Percentiles rank a stretch among this genome's conserved stretches.
phyloP scores from a whole-genome alignment of 1,284 basidiomycete genomes.

The Austroboletus niveus region DNA sequence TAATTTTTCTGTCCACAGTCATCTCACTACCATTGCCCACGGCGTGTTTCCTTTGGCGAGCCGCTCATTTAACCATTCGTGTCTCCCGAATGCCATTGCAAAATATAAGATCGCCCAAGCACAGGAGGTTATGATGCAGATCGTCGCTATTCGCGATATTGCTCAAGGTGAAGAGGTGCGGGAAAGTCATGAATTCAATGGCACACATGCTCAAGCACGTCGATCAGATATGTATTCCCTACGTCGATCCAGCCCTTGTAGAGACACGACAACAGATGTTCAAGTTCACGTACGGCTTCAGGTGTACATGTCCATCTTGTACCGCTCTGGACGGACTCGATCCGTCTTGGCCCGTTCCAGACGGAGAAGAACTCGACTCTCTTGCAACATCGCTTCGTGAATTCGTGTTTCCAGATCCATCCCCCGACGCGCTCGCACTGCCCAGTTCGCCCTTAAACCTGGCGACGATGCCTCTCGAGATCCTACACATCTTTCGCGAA shows the following conservation, averaged over 20 bases:
- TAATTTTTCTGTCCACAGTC: conserved; percentile 72
- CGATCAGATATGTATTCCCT: conserved; percentile 64
- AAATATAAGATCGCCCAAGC: conserved; percentile 49
- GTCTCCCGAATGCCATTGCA: conserved; percentile 66
- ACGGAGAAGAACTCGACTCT: conserved; percentile 15
- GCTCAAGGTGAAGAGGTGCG: conserved; percentile 59
- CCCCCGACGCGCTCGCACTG: conserved; percentile 15
- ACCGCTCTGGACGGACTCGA: conserved; percentile 39
- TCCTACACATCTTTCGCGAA: conserved; percentile 51
- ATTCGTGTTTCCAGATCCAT: conserved; percentile 35
- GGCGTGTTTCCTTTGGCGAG: conserved; percentile 73
- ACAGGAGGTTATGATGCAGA: conserved; percentile 51
- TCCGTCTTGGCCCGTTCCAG: conserved; percentile 13
- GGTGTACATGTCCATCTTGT: conserved; percentile 60
- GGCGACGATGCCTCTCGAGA: conserved; percentile 37
- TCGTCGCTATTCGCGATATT: conserved; percentile 61
- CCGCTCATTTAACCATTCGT: conserved; percentile 75
- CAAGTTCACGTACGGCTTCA: conserved; percentile 63
- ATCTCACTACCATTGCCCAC: conserved; percentile 63
- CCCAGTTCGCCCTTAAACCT: conserved; percentile 27
- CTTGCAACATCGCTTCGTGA: conserved; percentile 39
- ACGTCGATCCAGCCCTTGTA: conserved; percentile 70
- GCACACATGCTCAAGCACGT: neutral
- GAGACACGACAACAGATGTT: conserved; percentile 59
- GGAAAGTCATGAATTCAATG: neutral